Conservation (phyloP, 2,329 filamentous ascomycete genomes). For the Ramichloridium luteum region DNA sequence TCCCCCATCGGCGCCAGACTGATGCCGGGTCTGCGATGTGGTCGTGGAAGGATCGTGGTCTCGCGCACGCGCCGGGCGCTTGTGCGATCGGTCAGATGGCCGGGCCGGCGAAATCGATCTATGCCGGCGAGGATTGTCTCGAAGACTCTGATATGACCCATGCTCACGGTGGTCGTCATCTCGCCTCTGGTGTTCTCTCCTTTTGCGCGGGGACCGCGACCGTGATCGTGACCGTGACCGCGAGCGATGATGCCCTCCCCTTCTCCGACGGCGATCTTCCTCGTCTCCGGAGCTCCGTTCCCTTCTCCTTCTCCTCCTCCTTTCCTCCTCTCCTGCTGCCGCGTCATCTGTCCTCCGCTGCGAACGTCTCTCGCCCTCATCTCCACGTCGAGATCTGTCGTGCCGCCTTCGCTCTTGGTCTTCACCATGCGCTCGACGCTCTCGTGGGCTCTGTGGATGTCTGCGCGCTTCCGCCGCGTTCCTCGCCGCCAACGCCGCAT, state of each 20-base stretch:
- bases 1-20: too few species aligned
- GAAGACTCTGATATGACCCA: constrained; percentile 1
- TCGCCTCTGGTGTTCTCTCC: constrained; percentile 1
- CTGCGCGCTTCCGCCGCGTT: constrained; percentile 69
- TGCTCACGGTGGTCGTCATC: constrained; percentile 1
- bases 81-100: too few species aligned
- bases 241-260: too few species aligned
- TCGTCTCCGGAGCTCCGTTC: too few species aligned
- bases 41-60: constrained; percentile 1
- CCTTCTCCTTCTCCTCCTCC: constrained; percentile 2
- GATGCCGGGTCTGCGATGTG: constrained; percentile 1
- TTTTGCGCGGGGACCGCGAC: constrained; percentile 1
- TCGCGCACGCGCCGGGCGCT: constrained; percentile 1
- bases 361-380: constrained; percentile 2
- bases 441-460: too few species aligned
- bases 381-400: constrained; percentile 7
- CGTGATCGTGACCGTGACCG: too few species aligned
- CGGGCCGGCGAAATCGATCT: too few species aligned
- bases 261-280: too few species aligned
- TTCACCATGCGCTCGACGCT: constrained; percentile 42
- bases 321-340: constrained; percentile 1
- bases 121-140: constrained; percentile 1
- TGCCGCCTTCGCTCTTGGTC: constrained; percentile 8
- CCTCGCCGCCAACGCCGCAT: constrained; percentile 71
- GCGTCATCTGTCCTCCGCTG: constrained; percentile 1